A percentile compares a stretch with the other conserved stretches of the same genome.
Evolutionary conservation across 2,329 filamentous ascomycete species (phyloP).

Genomic region (Verticillium zaregamsianum): DNA sequence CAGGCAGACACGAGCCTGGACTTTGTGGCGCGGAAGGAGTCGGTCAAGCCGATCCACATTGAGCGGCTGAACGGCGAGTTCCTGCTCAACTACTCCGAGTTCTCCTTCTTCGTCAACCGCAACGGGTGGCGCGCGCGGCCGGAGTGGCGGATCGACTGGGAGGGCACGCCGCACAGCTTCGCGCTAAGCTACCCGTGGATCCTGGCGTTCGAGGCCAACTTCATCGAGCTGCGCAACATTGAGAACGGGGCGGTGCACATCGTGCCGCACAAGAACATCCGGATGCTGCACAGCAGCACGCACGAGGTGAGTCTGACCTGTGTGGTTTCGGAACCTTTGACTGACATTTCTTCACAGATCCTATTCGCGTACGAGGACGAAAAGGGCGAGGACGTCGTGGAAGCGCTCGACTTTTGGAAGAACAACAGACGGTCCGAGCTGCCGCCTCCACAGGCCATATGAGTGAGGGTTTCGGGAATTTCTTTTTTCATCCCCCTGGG

Average conservation of each 20-base stretch:
- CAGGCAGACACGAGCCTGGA: slow-evolving; percentile 97
- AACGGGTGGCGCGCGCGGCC: slow-evolving; percentile 95
- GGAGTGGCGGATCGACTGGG: slow-evolving; percentile 98
- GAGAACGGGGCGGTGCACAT: slow-evolving; percentile 95
- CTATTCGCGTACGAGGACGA: slow-evolving; percentile 98
- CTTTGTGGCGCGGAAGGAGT: slow-evolving; percentile 91
- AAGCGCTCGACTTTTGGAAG: slow-evolving; percentile 96
- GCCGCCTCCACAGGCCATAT: slow-evolving; percentile 8
- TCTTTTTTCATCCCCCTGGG: neutral
- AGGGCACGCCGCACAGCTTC: slow-evolving; percentile 87
- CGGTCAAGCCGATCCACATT: slow-evolving; percentile 92
- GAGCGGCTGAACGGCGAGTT: slow-evolving; percentile 97
- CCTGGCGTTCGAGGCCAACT: slow-evolving; percentile 92
- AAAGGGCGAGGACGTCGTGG: slow-evolving; percentile 85
- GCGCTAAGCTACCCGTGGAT: slow-evolving; percentile 97
- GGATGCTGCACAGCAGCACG: slow-evolving; percentile 95
- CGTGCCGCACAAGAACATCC: slow-evolving; percentile 91
- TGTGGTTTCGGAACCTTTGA: too few relatives aligned
- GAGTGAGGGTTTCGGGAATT: neutral
- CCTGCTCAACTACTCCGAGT: slow-evolving; percentile 95
- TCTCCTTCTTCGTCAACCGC: slow-evolving; percentile 98
- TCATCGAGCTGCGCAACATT: slow-evolving; percentile 94
- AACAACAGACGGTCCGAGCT: slow-evolving; percentile 49
- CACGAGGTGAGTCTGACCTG: slow-evolving; percentile 68
- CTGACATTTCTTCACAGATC: slow-evolving; percentile 55